Evolutionary conservation across 2,329 filamentous ascomycete species (phyloP).

Genomic region (Nothophaeocryptopus gaeumannii): DNA sequence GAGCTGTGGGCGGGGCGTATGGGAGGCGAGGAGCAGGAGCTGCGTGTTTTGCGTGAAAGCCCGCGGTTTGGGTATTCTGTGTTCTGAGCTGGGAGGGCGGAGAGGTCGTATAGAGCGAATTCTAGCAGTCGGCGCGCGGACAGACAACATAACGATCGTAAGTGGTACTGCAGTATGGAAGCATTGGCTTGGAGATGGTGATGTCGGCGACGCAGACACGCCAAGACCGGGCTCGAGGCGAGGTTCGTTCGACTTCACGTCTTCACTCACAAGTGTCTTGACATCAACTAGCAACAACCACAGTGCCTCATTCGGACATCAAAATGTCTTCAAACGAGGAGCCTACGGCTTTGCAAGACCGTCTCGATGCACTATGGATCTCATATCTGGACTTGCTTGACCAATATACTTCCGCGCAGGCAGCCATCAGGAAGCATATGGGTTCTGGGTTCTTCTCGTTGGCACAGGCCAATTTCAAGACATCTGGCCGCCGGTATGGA

Average conservation of each 20-base stretch:
- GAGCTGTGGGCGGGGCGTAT: constrained; percentile 58
- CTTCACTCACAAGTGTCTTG: too few relatives aligned
- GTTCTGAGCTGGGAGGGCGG: constrained; percentile 20
- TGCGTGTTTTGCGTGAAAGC: constrained; percentile 59
- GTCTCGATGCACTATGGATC: constrained; percentile 62
- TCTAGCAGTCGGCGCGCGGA: constrained; percentile 14
- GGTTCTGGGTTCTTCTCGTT: constrained; percentile 52
- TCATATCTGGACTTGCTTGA: constrained; percentile 65
- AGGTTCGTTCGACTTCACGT: too few relatives aligned
- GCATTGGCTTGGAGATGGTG: not conserved
- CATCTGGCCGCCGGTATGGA: constrained; percentile 60
- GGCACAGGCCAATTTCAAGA: constrained; percentile 72
- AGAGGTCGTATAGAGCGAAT: constrained; percentile 28
- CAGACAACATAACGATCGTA: constrained; percentile 21
- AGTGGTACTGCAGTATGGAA: not conserved
- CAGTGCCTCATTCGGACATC: too few relatives aligned
- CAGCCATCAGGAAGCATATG: constrained; percentile 54
- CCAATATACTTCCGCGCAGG: constrained; percentile 61
- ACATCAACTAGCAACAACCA: too few relatives aligned
- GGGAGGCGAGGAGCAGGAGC: constrained; percentile 51
- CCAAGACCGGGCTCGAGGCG: too few relatives aligned
- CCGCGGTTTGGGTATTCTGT: constrained; percentile 35
- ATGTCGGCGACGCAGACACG: too few relatives aligned
- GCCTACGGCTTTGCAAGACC: too few relatives aligned
- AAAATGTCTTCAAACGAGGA: too few relatives aligned